Base-by-base conservation (phyloP, 2,329 filamentous ascomycete genomes). In the Colletotrichum gigasporum region DNA sequence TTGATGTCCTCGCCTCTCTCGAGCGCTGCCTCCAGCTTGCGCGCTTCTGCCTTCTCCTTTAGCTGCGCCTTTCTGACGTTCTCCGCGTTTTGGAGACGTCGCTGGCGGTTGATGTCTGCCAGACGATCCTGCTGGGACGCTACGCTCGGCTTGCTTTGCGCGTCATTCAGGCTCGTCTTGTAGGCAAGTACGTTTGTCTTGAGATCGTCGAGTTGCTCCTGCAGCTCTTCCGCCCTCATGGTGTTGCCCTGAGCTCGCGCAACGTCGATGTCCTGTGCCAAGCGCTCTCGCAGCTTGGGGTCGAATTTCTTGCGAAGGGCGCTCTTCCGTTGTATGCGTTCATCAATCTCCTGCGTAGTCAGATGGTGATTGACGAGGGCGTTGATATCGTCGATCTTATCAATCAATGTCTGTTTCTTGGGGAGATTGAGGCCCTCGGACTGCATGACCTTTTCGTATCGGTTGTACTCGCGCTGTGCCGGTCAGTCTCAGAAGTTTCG, bases 21-120 rank as follows among this genome's bases (percentile, higher is more conserved):
- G 45, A 89, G 77, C 41, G 86, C 87, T 61, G 83, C 84, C 68
- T 88, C 88, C 44, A 83, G 84, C 75, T 86, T 86, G 68, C 86
- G 87, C 70, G 82, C 82, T 68, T 84, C 85, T 51, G 86, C 86
- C 70, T 90, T 87, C 79, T 99, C 96, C 69, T 91, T 90, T 59
- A 97, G 83, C 74, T 97, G 92, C 1, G 94, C 95, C 76, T 92
- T 92, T 64, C 95, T 92, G n/a, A 98, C 91, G 48, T 92, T 90
- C 74, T 97, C 92, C n/a, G 87, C 86, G 73, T 97, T 97, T 69
- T 90, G 86, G 63, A 90, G 89, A 66, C 95, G 90, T 77, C 97
- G 97, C 73, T 91, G 88, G 26, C 87, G 84, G 78, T 99, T 99
- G 69, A 97, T 84, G 72, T 91, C 87, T 0, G 92, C 92, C 22